Percentiles rank a stretch among this genome's conserved stretches.
Evolutionary conservation across 805 yeast species (phyloP).

Genomic region (Ogataea zsoltii): DNA sequence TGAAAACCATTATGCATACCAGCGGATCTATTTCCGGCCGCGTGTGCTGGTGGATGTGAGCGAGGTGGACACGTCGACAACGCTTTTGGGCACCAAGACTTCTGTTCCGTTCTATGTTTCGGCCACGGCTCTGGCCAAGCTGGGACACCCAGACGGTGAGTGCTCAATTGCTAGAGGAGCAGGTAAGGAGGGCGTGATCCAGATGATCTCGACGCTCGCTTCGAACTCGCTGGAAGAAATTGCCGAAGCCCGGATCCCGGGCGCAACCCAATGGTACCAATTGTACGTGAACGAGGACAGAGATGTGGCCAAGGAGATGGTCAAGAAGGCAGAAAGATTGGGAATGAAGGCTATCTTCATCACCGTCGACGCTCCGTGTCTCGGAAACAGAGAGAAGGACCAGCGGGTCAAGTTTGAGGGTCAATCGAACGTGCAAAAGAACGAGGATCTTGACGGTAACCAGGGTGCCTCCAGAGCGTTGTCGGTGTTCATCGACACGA

Average conservation of each 20-base stretch:
- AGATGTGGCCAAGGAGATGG: slow-evolving; percentile 55
- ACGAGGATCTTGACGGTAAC: slow-evolving; percentile 54
- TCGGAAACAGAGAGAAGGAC: slow-evolving; percentile 84
- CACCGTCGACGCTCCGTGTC: slow-evolving; percentile 90
- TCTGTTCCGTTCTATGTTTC: slow-evolving; percentile 83
- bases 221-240: slow-evolving; percentile 88
- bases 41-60: slow-evolving; percentile 77
- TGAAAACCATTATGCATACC: slow-evolving; percentile 89
- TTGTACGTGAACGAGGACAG: slow-evolving; percentile 81
- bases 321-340: slow-evolving; percentile 69
- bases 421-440: slow-evolving; percentile 47
- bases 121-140: slow-evolving; percentile 89
- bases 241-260: slow-evolving; percentile 61
- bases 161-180: slow-evolving; percentile 83
- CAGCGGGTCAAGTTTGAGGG: slow-evolving; percentile 33
- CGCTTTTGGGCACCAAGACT: slow-evolving; percentile 70
- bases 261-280: slow-evolving; percentile 87
- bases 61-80: slow-evolving; percentile 67
- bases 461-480: slow-evolving; percentile 89
- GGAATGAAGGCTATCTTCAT: slow-evolving; percentile 83
- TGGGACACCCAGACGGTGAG: slow-evolving; percentile 95
- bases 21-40: slow-evolving; percentile 86
- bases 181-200: slow-evolving; percentile 66
- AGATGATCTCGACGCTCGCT: slow-evolving; percentile 92
- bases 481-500: slow-evolving; percentile 79